A percentile compares a stretch with the other conserved stretches of the same genome.
These are phyloP conservation scores for Euptelea pleiosperma DNA, from an alignment of 164 flowering plant species.

Conservation along the genomic window DNA sequence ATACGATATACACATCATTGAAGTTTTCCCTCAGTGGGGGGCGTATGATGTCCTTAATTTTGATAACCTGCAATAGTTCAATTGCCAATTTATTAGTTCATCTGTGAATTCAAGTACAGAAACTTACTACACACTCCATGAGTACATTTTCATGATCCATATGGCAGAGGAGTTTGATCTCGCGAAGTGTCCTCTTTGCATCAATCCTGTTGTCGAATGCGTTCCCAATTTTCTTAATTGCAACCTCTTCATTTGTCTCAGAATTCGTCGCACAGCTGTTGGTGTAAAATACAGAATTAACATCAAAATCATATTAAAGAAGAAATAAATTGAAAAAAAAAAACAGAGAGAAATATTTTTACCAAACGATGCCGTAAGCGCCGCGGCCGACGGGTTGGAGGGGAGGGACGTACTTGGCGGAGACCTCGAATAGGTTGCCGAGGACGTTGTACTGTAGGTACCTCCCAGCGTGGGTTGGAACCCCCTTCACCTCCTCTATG, in stretches of 20 bases:
- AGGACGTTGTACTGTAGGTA: slow-evolving; percentile 57
- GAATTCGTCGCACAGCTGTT: slow-evolving; percentile 64
- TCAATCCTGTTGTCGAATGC: slow-evolving; percentile 79
- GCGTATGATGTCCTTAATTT: slow-evolving; percentile 72
- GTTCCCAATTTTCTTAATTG: slow-evolving; percentile 74
- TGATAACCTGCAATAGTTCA: slow-evolving; percentile 47
- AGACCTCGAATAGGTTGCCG: slow-evolving; percentile 54
- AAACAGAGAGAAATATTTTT: background rate
- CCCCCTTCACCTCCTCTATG: slow-evolving; percentile 29
- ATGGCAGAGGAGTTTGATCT: slow-evolving; percentile 74
- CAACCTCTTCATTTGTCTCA: slow-evolving; percentile 71
- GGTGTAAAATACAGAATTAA: too few relatives aligned
- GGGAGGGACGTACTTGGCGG: slow-evolving; percentile 67
- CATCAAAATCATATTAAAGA: background rate
- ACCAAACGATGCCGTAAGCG: slow-evolving; percentile 81
- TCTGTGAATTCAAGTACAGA: background rate
- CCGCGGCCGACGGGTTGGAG: slow-evolving; percentile 70
- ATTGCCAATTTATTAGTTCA: slow-evolving; percentile 5
- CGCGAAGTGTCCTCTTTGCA: slow-evolving; percentile 75
- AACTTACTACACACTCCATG: background rate
- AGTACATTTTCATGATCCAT: slow-evolving; percentile 80
- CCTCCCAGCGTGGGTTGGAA: slow-evolving; percentile 32
- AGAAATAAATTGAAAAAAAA: background rate
- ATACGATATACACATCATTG: slow-evolving; percentile 81
- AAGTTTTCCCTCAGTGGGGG: slow-evolving; percentile 67